Evolutionary conservation across 768 basidiomycete genomes (phyloP).

Genomic region (Leucogyrophana mollusca): DNA sequence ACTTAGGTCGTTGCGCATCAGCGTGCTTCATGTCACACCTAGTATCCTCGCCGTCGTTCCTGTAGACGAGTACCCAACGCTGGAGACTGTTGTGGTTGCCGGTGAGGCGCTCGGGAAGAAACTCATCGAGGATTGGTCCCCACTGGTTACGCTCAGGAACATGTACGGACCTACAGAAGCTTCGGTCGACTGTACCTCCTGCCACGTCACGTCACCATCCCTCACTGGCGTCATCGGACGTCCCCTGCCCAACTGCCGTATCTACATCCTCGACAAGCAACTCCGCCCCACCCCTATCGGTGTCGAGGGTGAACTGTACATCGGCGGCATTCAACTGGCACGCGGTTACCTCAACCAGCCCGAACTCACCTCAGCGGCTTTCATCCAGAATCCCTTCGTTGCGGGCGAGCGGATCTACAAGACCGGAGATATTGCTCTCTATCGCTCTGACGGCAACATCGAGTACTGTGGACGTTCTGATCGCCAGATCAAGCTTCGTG

Average conservation of each 20-base stretch:
- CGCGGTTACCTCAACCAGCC: conserved; percentile 23
- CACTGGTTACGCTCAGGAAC: conserved; percentile 24
- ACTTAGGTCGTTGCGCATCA: conserved; percentile 23
- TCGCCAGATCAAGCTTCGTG: conserved; percentile 32
- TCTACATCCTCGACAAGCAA: conserved; percentile 16
- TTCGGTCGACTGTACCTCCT: conserved; percentile 28
- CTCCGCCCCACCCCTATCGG: conserved; percentile 24
- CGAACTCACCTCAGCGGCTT: conserved; percentile 23
- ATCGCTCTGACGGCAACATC: conserved; percentile 25
- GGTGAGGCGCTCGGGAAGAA: conserved; percentile 18
- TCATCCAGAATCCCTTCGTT: conserved; percentile 29
- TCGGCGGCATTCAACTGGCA: conserved; percentile 22
- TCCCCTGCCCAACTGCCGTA: conserved; percentile 27
- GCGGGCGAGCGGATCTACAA: conserved; percentile 27
- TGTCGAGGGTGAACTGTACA: conserved; percentile 20
- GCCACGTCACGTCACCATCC: conserved; percentile 15
- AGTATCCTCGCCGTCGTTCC: conserved; percentile 28
- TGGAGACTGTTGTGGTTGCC: conserved; percentile 25
- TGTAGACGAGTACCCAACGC: conserved; percentile 20
- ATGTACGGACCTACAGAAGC: conserved; percentile 34
- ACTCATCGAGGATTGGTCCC: conserved; percentile 21
- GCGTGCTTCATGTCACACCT: conserved; percentile 28
- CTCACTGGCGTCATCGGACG: conserved; percentile 27
- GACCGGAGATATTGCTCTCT: conserved; percentile 30
- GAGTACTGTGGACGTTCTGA: conserved; percentile 31